Conservation (phyloP, 2,329 filamentous ascomycete species). For the Pleomassaria siparia region DNA sequence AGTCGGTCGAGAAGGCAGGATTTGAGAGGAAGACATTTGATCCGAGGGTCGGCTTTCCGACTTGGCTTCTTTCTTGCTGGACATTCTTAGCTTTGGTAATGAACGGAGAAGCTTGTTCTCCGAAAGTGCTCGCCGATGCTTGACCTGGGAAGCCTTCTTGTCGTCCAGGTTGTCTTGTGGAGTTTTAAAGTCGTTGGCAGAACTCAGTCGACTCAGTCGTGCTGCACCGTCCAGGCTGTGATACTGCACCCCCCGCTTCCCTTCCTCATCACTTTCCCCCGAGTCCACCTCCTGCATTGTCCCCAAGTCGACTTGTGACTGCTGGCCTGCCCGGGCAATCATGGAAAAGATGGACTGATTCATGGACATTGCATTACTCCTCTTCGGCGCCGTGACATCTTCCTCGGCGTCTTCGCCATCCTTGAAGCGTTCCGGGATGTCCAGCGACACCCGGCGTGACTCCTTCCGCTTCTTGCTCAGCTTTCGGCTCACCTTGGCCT, state of each 20-base stretch:
- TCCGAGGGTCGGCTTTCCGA: conserved; percentile 42
- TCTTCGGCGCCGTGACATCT: conserved; percentile 60
- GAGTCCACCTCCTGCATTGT: conserved; percentile 72
- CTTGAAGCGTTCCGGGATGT: conserved; percentile 60
- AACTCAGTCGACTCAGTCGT: conserved; percentile 38
- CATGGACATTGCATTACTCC: conserved; percentile 64
- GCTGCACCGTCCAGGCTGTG: conserved; percentile 37
- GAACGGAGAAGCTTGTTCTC: conserved; percentile 68
- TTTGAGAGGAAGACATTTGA: conserved; percentile 52
- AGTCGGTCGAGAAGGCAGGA: conserved; percentile 34
- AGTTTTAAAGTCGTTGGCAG: conserved; percentile 32
- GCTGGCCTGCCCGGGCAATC: conserved; percentile 83
- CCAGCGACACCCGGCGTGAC: conserved; percentile 45
- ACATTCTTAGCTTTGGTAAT: conserved; percentile 58
- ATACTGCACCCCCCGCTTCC: conserved; percentile 24
- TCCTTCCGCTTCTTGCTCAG: conserved; percentile 38
- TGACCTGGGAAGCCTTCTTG: conserved; percentile 23
- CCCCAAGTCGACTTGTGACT: conserved; percentile 78
- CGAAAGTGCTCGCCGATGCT: conserved; percentile 63
- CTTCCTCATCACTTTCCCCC: conserved; percentile 70
- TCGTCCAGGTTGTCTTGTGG: conserved; percentile 17
- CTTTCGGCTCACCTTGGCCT: conserved; percentile 30
- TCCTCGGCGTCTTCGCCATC: conserved; percentile 62
- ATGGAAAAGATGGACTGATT: conserved; percentile 94
- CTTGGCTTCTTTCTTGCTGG: conserved; percentile 33